Evolutionary conservation across 495 filamentous ascomycete genomes (phyloP).

Genomic region (Chaetomium fimeti): DNA sequence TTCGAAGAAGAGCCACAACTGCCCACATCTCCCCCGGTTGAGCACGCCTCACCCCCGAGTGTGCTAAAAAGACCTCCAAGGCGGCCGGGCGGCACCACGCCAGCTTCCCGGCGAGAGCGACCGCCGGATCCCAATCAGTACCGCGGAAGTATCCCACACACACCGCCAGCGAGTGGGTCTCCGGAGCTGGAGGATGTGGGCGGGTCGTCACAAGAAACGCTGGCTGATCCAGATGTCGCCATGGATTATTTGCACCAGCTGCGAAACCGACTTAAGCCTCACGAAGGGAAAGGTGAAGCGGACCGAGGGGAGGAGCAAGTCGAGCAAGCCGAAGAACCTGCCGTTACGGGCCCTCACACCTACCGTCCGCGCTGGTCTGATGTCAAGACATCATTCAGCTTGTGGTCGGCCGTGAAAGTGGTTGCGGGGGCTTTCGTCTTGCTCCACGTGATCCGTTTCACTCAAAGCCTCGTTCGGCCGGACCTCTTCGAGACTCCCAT

Average conservation of each 20-base stretch:
- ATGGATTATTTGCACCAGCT: background rate
- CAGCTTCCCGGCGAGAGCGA: background rate
- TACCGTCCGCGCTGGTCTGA: background rate
- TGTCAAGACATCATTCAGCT: background rate
- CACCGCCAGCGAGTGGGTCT: background rate
- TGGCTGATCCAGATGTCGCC: background rate
- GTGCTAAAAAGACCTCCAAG: background rate
- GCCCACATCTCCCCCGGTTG: background rate
- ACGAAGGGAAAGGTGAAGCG: background rate
- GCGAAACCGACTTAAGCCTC: constrained; percentile 3
- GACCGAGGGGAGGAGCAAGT: background rate
- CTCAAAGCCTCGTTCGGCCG: constrained; percentile 5
- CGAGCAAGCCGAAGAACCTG: no score
- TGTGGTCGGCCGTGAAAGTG: background rate
- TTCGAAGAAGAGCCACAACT: background rate
- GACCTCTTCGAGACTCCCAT: constrained; percentile 6
- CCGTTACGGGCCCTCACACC: background rate
- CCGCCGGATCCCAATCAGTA: background rate
- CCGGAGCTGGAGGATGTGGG: background rate
- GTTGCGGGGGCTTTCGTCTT: constrained; percentile 10
- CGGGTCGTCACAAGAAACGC: background rate
- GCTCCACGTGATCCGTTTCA: constrained; percentile 4
- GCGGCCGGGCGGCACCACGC: background rate
- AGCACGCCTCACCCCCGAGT: constrained; percentile 6
- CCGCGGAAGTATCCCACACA: background rate